Conservation (phyloP, 495 filamentous ascomycete species). For the Lasiosphaeriaceae sp. region DNA sequence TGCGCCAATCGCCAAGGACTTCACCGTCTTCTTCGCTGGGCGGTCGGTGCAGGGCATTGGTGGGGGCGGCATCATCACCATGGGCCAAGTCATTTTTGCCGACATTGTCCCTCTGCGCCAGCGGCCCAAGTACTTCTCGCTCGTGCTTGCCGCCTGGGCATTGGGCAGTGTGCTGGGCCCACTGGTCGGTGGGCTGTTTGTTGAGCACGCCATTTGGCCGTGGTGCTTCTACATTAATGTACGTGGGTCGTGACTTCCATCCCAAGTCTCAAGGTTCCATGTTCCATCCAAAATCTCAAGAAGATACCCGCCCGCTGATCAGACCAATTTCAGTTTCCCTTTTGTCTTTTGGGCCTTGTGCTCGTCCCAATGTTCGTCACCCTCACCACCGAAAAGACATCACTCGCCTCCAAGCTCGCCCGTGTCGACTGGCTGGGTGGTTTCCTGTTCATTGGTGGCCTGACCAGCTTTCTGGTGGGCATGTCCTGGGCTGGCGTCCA, state of each 20-base stretch:
- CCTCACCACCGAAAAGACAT: constrained; percentile 27
- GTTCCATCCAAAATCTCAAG: background rate
- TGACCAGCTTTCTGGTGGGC: constrained; percentile 50
- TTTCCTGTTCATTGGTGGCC: constrained; percentile 43
- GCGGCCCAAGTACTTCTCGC: constrained; percentile 35
- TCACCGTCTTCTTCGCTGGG: constrained; percentile 66
- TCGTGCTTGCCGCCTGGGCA: constrained; percentile 57
- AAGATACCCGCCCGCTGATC: background rate
- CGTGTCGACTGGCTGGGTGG: constrained; percentile 39
- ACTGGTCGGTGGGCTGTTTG: constrained; percentile 73
- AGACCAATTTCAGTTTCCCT: constrained; percentile 27
- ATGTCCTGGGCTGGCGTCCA: constrained; percentile 57
- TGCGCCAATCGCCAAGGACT: constrained; percentile 31
- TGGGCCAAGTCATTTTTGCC: constrained; percentile 74
- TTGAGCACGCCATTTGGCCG: constrained; percentile 41
- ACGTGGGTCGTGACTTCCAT: background rate
- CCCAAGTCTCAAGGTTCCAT: background rate
- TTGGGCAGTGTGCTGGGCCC: constrained; percentile 70
- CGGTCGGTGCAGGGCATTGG: constrained; percentile 78
- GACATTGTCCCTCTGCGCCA: constrained; percentile 40
- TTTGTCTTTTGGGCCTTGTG: constrained; percentile 32
- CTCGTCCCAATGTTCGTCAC: constrained; percentile 32
- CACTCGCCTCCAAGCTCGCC: constrained; percentile 27
- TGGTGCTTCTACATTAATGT: constrained; percentile 43
- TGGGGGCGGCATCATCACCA: constrained; percentile 74